phyloP scores from a whole-genome alignment of 257 asterid genomes.

The Cynanchum wilfordii region DNA sequence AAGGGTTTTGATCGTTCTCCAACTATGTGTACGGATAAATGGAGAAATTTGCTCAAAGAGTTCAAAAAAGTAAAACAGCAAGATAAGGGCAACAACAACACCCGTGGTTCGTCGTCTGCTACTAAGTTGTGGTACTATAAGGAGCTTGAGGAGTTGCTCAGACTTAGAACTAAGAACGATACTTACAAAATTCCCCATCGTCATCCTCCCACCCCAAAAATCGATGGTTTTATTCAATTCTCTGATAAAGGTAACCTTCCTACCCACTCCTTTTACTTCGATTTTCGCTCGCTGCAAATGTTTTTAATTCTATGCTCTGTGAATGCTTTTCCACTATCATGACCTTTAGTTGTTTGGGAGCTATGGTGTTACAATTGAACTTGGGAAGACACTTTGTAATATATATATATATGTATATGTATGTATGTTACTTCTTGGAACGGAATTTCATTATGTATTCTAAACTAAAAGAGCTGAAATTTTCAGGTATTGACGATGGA shows the following conservation, averaged over 20 bases:
- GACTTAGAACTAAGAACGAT: conserved; percentile 49
- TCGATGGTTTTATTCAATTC: conserved; percentile 74
- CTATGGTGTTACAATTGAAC: neutral
- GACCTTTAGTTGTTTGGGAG: neutral
- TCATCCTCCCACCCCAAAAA: conserved; percentile 34
- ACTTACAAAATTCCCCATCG: conserved; percentile 41
- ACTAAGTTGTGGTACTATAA: conserved; percentile 54
- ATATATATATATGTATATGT: too few relatives aligned
- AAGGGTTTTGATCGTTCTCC: conserved; percentile 91
- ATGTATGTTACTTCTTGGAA: neutral
- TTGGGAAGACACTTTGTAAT: neutral
- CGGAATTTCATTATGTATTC: neutral
- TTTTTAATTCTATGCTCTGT: neutral
- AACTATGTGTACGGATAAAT: conserved; percentile 89
- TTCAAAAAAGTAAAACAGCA: conserved; percentile 74
- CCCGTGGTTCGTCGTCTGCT: conserved; percentile 33
- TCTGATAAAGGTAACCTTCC: conserved; percentile 58
- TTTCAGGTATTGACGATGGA: conserved; percentile 33
- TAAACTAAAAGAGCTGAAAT: neutral
- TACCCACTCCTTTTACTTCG: neutral
- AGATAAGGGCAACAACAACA: conserved; percentile 26
- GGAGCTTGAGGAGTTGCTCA: conserved; percentile 71
- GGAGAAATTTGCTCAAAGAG: conserved; percentile 90
- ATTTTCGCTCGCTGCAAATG: neutral
- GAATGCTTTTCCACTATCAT: neutral